These are phyloP conservation scores for Naganishia randhawae DNA, from an alignment of 768 basidiomycete genomes.

Conservation along the genomic window DNA sequence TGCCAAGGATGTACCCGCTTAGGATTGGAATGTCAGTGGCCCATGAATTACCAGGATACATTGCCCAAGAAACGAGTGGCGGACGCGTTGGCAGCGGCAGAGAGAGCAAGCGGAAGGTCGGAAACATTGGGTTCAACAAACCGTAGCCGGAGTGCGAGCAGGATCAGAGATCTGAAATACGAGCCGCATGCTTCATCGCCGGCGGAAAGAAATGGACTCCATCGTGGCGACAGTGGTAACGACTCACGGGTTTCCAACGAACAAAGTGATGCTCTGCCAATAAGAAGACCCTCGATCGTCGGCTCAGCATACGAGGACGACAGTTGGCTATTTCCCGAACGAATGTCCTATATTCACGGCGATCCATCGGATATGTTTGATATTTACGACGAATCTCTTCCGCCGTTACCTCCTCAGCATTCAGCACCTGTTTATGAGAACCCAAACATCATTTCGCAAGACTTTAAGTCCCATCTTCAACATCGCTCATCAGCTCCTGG, in stretches of 20 bases:
- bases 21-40: conserved; percentile 32
- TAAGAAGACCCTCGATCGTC: neutral
- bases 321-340: conserved; percentile 20
- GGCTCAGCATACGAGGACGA: conserved; percentile 16
- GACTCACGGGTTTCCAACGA: neutral
- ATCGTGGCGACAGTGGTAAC: neutral
- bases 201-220: neutral
- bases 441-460: neutral
- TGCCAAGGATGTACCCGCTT: conserved; percentile 38
- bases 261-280: conserved; percentile 3
- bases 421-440: neutral
- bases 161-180: neutral
- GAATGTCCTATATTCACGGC: conserved; percentile 20
- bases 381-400: conserved; percentile 20
- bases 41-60: conserved; percentile 13
- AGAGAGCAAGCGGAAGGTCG: conserved; percentile 19
- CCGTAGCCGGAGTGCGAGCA: conserved; percentile 11
- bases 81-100: neutral
- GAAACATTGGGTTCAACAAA: conserved; percentile 5
- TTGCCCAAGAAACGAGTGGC: conserved; percentile 6
- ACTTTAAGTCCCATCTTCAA: conserved; percentile 4
- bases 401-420: neutral
- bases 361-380: conserved; percentile 15
- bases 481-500: conserved; percentile 13
- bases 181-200: conserved; percentile 22